Evolutionary conservation across 257 asterid species (phyloP).

Genomic region (Fraxinus pennsylvanica): DNA sequence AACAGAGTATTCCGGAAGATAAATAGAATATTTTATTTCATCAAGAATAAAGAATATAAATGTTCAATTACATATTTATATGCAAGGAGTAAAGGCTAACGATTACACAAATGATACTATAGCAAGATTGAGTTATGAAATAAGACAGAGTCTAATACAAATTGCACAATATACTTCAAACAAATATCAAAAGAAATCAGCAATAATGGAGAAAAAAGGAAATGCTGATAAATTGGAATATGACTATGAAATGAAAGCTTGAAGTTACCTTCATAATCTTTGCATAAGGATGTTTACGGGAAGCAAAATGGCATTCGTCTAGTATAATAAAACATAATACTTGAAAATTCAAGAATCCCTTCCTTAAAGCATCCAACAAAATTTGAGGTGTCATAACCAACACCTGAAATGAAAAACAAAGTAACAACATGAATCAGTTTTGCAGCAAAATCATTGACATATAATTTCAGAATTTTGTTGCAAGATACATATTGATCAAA

Average conservation of each 20-base stretch:
- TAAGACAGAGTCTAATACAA: not conserved
- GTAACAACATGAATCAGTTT: constrained; percentile 5
- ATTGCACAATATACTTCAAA: not conserved
- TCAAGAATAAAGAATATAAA: not conserved
- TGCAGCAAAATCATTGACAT: constrained; percentile 5
- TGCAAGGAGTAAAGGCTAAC: not conserved
- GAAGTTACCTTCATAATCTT: constrained; percentile 69
- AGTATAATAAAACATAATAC: constrained; percentile 57
- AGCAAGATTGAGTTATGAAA: not conserved
- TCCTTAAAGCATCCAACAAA: constrained; percentile 68
- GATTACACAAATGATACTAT: not conserved
- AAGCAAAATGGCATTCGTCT: constrained; percentile 82
- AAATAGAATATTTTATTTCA: not conserved
- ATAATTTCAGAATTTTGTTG: not conserved
- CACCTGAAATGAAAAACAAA: constrained; percentile 48
- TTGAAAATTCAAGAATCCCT: constrained; percentile 53
- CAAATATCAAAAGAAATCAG: not conserved
- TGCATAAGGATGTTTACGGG: constrained; percentile 86
- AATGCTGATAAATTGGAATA: constrained; percentile 4
- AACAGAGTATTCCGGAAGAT: not conserved
- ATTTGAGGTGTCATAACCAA: constrained; percentile 95
- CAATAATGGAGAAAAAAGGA: not conserved
- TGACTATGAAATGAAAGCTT: not conserved
- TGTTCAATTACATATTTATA: not conserved
- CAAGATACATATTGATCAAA: not conserved